Percentiles rank a stretch among this genome's conserved stretches.
These are phyloP conservation scores for Tulasnella sp. DNA, from an alignment of 768 basidiomycete genomes.

Conservation along the genomic window DNA sequence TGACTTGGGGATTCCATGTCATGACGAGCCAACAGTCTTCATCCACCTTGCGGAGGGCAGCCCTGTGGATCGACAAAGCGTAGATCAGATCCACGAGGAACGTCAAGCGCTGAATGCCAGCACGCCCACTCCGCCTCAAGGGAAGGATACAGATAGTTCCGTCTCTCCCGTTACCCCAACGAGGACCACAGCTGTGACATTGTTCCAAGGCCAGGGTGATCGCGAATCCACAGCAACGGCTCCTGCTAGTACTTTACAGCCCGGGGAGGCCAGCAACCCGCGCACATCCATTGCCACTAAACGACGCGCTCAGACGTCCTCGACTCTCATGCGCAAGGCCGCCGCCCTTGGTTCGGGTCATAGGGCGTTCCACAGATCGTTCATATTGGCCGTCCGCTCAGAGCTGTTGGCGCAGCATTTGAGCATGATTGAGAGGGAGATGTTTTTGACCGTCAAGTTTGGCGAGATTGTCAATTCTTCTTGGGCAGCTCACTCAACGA, in stretches of 20 bases:
- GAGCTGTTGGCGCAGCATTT: conserved; percentile 64
- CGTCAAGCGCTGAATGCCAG: conserved; percentile 6
- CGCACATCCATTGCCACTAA: not conserved
- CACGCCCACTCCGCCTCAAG: conserved; percentile 8
- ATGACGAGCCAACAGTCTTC: too few species aligned
- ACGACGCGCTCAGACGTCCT: not conserved
- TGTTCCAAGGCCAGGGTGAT: too few species aligned
- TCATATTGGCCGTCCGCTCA: conserved; percentile 52
- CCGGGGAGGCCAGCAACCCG: too few species aligned
- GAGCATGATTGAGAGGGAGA: conserved; percentile 77
- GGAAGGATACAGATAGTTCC: too few species aligned
- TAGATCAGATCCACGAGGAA: conserved; percentile 4
- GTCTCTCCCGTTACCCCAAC: too few species aligned
- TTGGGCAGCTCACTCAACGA: conserved; percentile 17
- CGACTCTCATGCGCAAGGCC: conserved; percentile 5
- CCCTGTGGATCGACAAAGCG: too few species aligned
- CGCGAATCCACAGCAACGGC: too few species aligned
- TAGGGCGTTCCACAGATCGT: conserved; percentile 44
- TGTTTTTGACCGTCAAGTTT: conserved; percentile 75
- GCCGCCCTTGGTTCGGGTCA: not conserved
- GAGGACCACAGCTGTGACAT: too few species aligned
- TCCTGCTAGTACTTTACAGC: too few species aligned
- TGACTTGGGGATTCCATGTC: not conserved
- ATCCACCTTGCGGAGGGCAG: too few species aligned
- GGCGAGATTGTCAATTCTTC: conserved; percentile 67